Evolutionary conservation across 257 asterid species (phyloP).

Genomic region (Solanum dulcamara): DNA sequence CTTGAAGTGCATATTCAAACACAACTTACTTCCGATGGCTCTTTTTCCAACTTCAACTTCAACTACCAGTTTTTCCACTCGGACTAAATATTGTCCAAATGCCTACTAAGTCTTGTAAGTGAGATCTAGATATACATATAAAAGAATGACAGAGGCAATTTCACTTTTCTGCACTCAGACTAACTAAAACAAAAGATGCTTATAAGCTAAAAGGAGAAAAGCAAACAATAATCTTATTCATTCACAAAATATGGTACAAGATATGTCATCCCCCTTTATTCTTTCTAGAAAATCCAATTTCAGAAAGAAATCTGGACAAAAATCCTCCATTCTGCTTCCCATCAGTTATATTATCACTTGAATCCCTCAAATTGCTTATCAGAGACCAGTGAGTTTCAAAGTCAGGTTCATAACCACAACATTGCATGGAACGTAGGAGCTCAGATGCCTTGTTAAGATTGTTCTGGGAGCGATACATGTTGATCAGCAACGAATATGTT

Average conservation of each 20-base stretch:
- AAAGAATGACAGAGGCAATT: not conserved
- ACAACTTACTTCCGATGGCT: not conserved
- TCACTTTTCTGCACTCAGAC: not conserved
- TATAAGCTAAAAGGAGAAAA: not conserved
- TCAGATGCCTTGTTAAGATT: constrained; percentile 39
- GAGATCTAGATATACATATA: not conserved
- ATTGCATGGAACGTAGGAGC: constrained; percentile 55
- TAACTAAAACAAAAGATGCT: not conserved
- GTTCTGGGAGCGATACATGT: constrained; percentile 28
- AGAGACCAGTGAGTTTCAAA: constrained; percentile 87
- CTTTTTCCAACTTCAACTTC: not conserved
- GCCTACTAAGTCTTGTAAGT: not conserved
- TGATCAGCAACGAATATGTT: constrained; percentile 39
- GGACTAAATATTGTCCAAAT: not conserved
- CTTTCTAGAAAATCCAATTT: constrained; percentile 34
- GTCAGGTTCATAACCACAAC: constrained; percentile 60
- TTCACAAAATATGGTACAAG: not conserved
- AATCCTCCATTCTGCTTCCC: constrained; percentile 19
- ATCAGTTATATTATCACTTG: constrained; percentile 18
- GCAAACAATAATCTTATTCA: not conserved
- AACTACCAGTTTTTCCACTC: not conserved
- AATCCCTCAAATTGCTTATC: constrained; percentile 45
- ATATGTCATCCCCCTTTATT: constrained; percentile 2
- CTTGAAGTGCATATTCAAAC: not conserved
- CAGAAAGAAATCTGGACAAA: constrained; percentile 62